Evolutionary conservation across 148 eudicot genomes (phyloP).

Genomic region (Oxyria digyna): DNA sequence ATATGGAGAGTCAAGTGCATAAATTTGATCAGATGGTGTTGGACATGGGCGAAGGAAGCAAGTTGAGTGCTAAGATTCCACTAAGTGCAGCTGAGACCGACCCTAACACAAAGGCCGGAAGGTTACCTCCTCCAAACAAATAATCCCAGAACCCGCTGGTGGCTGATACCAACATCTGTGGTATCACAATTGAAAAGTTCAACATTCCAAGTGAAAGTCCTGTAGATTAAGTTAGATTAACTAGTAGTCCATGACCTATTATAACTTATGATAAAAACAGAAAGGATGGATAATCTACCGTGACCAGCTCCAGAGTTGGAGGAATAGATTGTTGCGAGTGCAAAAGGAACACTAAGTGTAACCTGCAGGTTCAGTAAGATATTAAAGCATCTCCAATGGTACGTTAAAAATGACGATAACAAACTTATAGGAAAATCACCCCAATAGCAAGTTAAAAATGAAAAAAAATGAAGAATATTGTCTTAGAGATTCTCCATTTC

Average conservation of each 20-base stretch:
- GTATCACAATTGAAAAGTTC: slow-evolving; percentile 69
- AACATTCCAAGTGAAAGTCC: slow-evolving; percentile 64
- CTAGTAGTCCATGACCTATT: no score
- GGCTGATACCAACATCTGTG: slow-evolving; percentile 65
- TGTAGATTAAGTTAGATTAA: slow-evolving; percentile 7
- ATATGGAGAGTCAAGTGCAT: no score
- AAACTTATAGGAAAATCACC: no score
- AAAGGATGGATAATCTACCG: no score
- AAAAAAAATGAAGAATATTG: no score
- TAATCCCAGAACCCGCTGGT: slow-evolving; percentile 62
- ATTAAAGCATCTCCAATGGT: no score
- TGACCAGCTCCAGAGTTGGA: slow-evolving; percentile 58
- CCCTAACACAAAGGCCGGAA: slow-evolving; percentile 57
- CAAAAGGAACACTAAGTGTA: slow-evolving; percentile 71
- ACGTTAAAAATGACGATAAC: no score
- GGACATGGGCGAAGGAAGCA: slow-evolving; percentile 7
- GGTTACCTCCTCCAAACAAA: slow-evolving; percentile 62
- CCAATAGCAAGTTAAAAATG: no score
- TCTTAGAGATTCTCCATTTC: no score
- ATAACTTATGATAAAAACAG: no score
- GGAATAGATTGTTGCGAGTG: slow-evolving; percentile 77
- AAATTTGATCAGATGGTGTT: not conserved
- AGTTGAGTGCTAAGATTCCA: slow-evolving; percentile 14
- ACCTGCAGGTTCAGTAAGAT: no score
- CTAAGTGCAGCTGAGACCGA: slow-evolving; percentile 36